A percentile compares a stretch with the other conserved stretches of the same genome.
Conservation (phyloP, 169 alveolate species). For the Plasmodium falciparum region DNA sequence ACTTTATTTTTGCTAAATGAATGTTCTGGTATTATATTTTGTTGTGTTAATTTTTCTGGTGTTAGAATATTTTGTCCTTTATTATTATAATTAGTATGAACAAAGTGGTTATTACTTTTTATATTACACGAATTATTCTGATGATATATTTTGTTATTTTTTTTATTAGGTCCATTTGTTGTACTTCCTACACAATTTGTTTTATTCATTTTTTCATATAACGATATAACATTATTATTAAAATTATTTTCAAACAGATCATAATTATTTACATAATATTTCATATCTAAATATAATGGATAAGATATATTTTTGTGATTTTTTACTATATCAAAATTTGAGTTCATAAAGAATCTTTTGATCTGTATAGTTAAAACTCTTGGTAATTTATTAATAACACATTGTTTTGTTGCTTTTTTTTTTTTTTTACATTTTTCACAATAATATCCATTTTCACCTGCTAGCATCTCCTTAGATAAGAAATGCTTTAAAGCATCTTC, state of each 20-base stretch:
- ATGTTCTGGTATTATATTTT: no score
- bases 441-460: conserved; percentile 81
- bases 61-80: neutral
- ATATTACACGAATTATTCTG: neutral
- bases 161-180: neutral
- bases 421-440: conserved; percentile 80
- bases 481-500: conserved; percentile 77
- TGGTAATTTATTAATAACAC: conserved; percentile 81
- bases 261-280: conserved; percentile 44
- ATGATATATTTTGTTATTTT: neutral
- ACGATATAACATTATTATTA: conserved; percentile 51
- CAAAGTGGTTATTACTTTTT: neutral
- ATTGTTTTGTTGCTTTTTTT: conserved; percentile 82
- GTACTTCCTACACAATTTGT: no score
- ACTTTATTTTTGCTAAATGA: neutral
- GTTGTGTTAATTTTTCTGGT: no score
- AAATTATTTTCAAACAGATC: conserved; percentile 48
- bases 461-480: conserved; percentile 73
- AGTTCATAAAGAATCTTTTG: conserved; percentile 80
- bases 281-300: conserved; percentile 65
- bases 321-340: conserved; percentile 40
- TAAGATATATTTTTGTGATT: conserved; percentile 55
- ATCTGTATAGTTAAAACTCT: conserved; percentile 79
- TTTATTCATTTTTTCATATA: conserved; percentile 47
- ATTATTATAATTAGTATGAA: neutral